Evolutionary conservation across 306 rosid species (phyloP).

Genomic region (Trifolium pratense): DNA sequence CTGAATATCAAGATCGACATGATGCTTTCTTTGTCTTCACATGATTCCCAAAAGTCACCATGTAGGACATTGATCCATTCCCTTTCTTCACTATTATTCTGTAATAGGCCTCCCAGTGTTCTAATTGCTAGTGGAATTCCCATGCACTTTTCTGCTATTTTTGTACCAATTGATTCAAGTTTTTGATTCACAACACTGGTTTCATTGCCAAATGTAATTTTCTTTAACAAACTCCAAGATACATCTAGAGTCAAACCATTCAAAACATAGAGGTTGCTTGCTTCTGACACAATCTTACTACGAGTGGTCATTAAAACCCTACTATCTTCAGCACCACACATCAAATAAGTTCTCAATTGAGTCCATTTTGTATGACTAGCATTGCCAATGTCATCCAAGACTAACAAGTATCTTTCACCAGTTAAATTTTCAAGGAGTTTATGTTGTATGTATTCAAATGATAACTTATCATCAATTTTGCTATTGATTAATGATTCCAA

Average conservation of each 20-base stretch:
- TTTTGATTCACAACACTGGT: neutral
- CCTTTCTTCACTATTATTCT: neutral
- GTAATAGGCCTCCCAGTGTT: constrained; percentile 28
- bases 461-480: neutral
- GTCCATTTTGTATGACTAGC: neutral
- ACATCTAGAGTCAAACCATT: neutral
- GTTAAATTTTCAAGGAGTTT: neutral
- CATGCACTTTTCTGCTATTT: constrained; percentile 29
- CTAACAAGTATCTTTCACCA: constrained; percentile 7
- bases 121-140: constrained; percentile 27
- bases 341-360: neutral
- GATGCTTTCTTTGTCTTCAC: neutral
- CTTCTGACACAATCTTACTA: neutral
- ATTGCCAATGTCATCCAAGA: neutral
- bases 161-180: constrained; percentile 14
- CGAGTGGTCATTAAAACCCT: constrained; percentile 25
- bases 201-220: neutral
- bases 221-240: constrained; percentile 32
- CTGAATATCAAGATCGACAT: neutral
- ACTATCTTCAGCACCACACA: constrained; percentile 22
- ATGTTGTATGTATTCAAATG: neutral
- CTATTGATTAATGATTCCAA: neutral
- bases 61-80: constrained; percentile 8
- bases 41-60: neutral
- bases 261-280: neutral